Percentiles rank a stretch among this genome's conserved stretches.
Conservation (phyloP, 257 asterid genomes). For the Solanum dulcamara region DNA sequence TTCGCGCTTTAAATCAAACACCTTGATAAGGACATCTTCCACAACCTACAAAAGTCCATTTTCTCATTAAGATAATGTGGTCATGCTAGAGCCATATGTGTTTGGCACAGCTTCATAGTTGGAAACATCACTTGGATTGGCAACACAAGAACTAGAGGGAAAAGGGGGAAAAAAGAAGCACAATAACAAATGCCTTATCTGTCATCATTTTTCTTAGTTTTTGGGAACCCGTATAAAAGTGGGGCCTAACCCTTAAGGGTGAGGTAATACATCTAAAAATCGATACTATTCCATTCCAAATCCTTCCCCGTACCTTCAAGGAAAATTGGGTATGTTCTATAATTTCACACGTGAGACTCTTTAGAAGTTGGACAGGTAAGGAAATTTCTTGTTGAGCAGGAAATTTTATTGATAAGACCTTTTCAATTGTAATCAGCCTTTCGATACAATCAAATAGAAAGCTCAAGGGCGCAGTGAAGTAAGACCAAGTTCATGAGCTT, state of each 20-base stretch:
- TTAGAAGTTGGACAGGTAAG: too few relatives aligned
- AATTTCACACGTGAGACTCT: too few relatives aligned
- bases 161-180: background rate
- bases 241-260: too few relatives aligned
- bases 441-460: too few relatives aligned
- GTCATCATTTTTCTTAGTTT: background rate
- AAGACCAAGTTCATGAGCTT: background rate
- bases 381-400: too few relatives aligned
- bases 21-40: conserved; percentile 65
- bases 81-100: background rate
- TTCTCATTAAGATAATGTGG: background rate
- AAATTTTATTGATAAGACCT: too few relatives aligned
- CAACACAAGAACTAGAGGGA: background rate
- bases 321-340: too few relatives aligned
- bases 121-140: background rate
- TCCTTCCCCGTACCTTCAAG: too few relatives aligned
- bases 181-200: background rate
- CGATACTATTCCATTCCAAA: too few relatives aligned
- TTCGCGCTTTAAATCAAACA: conserved; percentile 68
- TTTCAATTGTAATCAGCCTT: too few relatives aligned
- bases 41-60: conserved; percentile 48
- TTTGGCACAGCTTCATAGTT: background rate
- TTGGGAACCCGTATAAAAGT: too few relatives aligned
- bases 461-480: background rate
- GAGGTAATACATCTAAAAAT: too few relatives aligned